These are phyloP conservation scores for Leccinum pachyderme DNA, from an alignment of 1,284 basidiomycete genomes.

Conservation along the genomic window DNA sequence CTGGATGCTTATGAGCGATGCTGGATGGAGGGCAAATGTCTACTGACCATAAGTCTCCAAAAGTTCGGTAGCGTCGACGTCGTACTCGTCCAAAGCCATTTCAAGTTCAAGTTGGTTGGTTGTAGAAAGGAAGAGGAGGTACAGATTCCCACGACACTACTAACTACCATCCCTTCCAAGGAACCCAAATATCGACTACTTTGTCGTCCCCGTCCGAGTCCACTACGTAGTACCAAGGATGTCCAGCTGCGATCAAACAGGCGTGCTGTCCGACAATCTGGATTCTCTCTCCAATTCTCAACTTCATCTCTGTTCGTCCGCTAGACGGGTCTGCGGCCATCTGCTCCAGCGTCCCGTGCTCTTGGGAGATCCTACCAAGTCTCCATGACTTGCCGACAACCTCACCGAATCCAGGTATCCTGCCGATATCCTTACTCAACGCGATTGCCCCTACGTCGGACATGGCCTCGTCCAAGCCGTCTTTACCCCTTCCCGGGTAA, in stretches of 20 bases:
- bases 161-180: constrained; percentile 84
- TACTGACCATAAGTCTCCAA: constrained; percentile 86
- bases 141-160: constrained; percentile 23
- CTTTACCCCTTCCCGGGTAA: constrained; percentile 65
- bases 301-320: constrained; percentile 26
- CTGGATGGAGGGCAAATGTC: not conserved
- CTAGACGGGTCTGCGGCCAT: constrained; percentile 28
- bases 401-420: constrained; percentile 67
- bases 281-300: constrained; percentile 61
- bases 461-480: constrained; percentile 69
- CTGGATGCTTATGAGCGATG: constrained; percentile 43
- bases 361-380: constrained; percentile 73
- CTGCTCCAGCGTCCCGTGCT: constrained; percentile 72
- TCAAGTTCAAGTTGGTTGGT: constrained; percentile 2
- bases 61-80: constrained; percentile 82
- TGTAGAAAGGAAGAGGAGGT: not conserved
- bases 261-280: constrained; percentile 76
- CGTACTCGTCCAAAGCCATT: constrained; percentile 63
- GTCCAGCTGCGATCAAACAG: constrained; percentile 73
- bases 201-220: constrained; percentile 53
- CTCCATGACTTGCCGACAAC: constrained; percentile 71
- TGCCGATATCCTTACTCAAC: constrained; percentile 83
- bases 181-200: constrained; percentile 84
- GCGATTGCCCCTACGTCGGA: constrained; percentile 83
- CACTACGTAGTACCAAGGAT: constrained; percentile 82